phyloP scores from a whole-genome alignment of 768 basidiomycete genomes.

The Rhodosporidiobolus odoratus region DNA sequence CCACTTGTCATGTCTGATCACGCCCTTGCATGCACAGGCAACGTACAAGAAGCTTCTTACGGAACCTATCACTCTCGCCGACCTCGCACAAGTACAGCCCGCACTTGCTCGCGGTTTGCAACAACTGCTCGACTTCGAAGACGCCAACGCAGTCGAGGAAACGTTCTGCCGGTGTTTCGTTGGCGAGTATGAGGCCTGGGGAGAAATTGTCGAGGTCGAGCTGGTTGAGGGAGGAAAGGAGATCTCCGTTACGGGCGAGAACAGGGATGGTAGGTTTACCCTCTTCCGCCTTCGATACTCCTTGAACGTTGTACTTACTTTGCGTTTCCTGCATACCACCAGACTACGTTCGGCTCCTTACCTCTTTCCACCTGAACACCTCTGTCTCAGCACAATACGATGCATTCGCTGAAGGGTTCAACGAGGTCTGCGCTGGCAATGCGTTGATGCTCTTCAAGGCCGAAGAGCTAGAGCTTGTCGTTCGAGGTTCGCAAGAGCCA shows the following conservation, averaged over 20 bases:
- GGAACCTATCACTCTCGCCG: slow-evolving; percentile 58
- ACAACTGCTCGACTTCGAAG: slow-evolving; percentile 63
- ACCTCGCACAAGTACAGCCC: slow-evolving; percentile 66
- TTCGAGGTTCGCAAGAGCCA: slow-evolving; percentile 37
- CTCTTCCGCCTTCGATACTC: background rate
- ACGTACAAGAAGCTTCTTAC: slow-evolving; percentile 73
- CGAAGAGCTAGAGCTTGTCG: slow-evolving; percentile 42
- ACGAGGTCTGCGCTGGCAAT: slow-evolving; percentile 36
- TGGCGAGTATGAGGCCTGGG: slow-evolving; percentile 50
- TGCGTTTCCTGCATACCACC: background rate
- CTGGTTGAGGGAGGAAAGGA: slow-evolving; percentile 61
- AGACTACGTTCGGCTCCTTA: slow-evolving; percentile 31
- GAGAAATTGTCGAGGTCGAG: slow-evolving; percentile 63
- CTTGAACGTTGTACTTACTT: background rate
- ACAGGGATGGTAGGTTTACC: slow-evolving; percentile 57
- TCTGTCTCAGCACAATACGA: slow-evolving; percentile 37
- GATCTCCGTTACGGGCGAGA: slow-evolving; percentile 63
- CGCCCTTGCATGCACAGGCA: slow-evolving; percentile 45
- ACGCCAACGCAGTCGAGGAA: slow-evolving; percentile 59
- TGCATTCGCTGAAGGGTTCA: slow-evolving; percentile 38
- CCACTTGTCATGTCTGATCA: background rate
- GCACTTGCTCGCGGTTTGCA: slow-evolving; percentile 63
- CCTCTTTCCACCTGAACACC: slow-evolving; percentile 33
- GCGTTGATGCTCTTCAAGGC: slow-evolving; percentile 39
- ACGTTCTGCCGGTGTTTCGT: slow-evolving; percentile 35